These are phyloP conservation scores for Eutrema yunnanense DNA, from an alignment of 345 rosid genomes.

Conservation along the genomic window DNA sequence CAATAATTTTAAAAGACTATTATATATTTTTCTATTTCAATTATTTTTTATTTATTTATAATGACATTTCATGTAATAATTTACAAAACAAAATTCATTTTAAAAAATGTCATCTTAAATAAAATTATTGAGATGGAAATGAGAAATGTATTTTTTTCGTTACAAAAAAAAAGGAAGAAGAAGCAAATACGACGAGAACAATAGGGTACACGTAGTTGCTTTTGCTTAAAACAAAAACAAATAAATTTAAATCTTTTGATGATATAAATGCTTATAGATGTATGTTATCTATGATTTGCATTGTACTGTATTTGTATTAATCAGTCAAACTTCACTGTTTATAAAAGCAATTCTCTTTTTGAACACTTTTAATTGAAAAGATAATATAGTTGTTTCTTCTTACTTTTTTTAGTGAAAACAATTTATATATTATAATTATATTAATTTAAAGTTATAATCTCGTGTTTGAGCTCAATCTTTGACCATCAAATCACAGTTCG, in stretches of 20 bases:
- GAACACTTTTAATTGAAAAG: slow-evolving; percentile 3
- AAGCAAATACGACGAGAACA: slow-evolving; percentile 12
- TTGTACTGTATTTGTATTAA: slow-evolving; percentile 17
- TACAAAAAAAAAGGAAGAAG: not conserved
- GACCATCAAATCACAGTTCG: slow-evolving; percentile 25
- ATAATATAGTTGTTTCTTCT: not conserved
- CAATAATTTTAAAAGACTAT: no score
- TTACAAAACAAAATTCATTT: no score
- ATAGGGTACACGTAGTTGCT: slow-evolving; percentile 14
- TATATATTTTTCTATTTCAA: no score
- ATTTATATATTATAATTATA: not conserved
- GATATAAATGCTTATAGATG: not conserved
- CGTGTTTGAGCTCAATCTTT: slow-evolving; percentile 9
- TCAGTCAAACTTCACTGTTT: slow-evolving; percentile 28
- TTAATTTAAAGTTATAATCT: slow-evolving; percentile 1
- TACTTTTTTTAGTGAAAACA: not conserved
- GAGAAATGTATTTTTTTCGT: not conserved
- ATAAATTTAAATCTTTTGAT: not conserved
- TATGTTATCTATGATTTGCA: slow-evolving; percentile 17
- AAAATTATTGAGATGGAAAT: not conserved
- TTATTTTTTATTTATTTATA: no score
- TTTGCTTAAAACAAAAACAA: not conserved
- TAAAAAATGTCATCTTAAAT: no score
- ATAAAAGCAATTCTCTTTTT: slow-evolving; percentile 16
- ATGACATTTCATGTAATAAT: no score